Percentiles rank a stretch among this genome's conserved stretches.
Evolutionary conservation across 1,284 basidiomycete species (phyloP).

Genomic region (Heterobasidion occidentale): DNA sequence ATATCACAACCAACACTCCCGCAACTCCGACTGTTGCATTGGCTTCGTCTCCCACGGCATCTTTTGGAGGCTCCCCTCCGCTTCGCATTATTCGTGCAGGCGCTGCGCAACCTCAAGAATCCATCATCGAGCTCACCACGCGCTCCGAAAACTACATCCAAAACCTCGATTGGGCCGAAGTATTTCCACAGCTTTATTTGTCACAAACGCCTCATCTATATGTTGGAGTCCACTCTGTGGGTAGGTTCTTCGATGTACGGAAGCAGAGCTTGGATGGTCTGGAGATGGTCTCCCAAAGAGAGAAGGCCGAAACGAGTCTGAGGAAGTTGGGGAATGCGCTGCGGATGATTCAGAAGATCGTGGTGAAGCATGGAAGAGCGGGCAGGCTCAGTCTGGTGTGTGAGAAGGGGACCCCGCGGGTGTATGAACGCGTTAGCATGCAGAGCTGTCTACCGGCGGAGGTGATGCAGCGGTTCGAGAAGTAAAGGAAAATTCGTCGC

Average conservation of each 20-base stretch:
- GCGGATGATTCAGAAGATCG: slow-evolving; percentile 30
- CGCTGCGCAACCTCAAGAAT: slow-evolving; percentile 22
- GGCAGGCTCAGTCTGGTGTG: slow-evolving; percentile 41
- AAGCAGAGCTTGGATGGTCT: slow-evolving; percentile 2
- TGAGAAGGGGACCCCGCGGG: slow-evolving; percentile 27
- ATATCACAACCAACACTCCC: slow-evolving; percentile 9
- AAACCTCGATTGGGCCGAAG: slow-evolving; percentile 26
- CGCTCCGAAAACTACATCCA: slow-evolving; percentile 15
- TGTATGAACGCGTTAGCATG: slow-evolving; percentile 31
- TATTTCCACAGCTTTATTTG: slow-evolving; percentile 31
- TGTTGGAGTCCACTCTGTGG: slow-evolving; percentile 25
- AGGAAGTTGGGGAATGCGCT: slow-evolving; percentile 33
- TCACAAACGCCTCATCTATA: slow-evolving; percentile 29
- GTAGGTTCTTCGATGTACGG: slow-evolving; percentile 19
- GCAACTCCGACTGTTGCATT: no score
- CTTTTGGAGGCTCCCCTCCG: background rate
- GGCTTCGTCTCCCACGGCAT: background rate
- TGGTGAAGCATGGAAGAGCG: slow-evolving; percentile 32
- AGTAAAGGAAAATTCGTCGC: no score
- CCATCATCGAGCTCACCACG: slow-evolving; percentile 33
- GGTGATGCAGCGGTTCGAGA: slow-evolving; percentile 25
- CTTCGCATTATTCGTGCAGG: slow-evolving; percentile 14
- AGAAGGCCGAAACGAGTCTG: slow-evolving; percentile 24
- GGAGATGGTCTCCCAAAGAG: slow-evolving; percentile 18
- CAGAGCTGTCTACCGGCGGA: slow-evolving; percentile 33